A percentile compares a stretch with the other conserved stretches of the same genome.
Conservation (phyloP, 768 basidiomycete species). For the Imleria badia region DNA sequence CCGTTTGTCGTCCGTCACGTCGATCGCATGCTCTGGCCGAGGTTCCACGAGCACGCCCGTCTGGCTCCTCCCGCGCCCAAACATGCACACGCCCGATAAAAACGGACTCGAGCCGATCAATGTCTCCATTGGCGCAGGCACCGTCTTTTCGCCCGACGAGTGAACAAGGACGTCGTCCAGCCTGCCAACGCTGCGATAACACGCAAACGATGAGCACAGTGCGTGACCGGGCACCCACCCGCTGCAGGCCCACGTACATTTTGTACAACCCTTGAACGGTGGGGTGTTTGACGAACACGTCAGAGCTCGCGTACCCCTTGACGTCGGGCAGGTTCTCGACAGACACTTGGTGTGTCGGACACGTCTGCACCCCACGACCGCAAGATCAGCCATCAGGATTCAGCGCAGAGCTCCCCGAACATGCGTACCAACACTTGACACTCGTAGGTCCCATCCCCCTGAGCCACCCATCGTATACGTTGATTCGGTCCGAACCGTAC, state of each 20-base stretch:
- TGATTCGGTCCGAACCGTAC: constrained; percentile 24
- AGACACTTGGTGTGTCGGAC: background rate
- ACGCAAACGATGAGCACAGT: background rate
- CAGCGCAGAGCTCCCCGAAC: no score
- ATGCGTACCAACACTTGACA: constrained; percentile 21
- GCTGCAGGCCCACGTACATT: background rate
- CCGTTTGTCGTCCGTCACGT: constrained; percentile 28
- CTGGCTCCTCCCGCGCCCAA: background rate
- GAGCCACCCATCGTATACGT: constrained; percentile 34
- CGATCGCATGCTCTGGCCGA: constrained; percentile 33
- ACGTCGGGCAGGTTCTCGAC: background rate
- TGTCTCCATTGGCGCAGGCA: constrained; percentile 18
- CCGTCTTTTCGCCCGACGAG: constrained; percentile 30
- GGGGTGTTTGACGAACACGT: background rate
- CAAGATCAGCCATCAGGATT: background rate
- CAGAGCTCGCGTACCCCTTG: background rate
- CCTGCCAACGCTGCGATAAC: background rate
- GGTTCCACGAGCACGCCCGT: constrained; percentile 34
- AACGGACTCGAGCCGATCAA: background rate
- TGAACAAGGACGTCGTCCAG: background rate
- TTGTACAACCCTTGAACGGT: background rate
- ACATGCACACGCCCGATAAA: background rate
- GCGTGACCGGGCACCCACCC: no score
- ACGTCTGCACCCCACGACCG: no score
- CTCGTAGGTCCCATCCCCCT: constrained; percentile 39